phyloP scores from a whole-genome alignment of 2,329 filamentous ascomycete species.

The Aurifilum marmelostoma region DNA sequence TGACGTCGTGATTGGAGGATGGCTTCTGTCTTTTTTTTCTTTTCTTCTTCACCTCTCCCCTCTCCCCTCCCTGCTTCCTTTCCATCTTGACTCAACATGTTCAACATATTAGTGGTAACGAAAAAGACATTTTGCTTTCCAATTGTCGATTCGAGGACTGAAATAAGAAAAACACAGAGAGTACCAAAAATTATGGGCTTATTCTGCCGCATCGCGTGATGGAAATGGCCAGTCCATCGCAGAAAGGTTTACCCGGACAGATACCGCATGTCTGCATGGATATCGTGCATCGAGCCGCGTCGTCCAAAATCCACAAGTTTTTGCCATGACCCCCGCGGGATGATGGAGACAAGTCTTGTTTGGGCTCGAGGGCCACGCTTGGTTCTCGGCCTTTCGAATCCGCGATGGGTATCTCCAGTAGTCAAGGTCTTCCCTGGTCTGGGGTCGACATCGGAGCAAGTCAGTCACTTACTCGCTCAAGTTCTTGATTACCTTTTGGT shows the following conservation, averaged over 20 bases:
- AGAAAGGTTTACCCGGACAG: neutral
- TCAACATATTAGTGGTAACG: neutral
- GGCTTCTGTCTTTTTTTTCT: neutral
- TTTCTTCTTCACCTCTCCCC: neutral
- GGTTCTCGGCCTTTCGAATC: conserved; percentile 8
- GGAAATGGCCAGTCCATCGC: neutral
- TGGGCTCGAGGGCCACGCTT: neutral
- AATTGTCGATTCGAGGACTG: neutral
- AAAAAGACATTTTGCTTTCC: neutral
- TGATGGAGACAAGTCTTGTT: conserved; percentile 18
- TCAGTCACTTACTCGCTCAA: neutral
- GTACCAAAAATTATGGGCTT: too few species aligned
- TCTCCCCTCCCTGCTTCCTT: too few species aligned
- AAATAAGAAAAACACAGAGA: too few species aligned
- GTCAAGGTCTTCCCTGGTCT: conserved; percentile 1
- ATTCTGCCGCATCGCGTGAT: too few species aligned
- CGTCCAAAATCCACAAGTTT: conserved; percentile 16
- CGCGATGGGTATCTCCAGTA: neutral
- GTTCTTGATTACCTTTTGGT: neutral
- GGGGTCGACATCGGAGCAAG: conserved; percentile 29
- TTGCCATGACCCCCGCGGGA: conserved; percentile 24
- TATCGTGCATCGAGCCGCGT: conserved; percentile 10
- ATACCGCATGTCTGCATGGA: neutral
- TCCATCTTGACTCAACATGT: too few species aligned
- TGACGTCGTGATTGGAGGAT: neutral